These are phyloP conservation scores for Hyaloscypha finlandica DNA, from an alignment of 495 filamentous ascomycete species.

Conservation along the genomic window DNA sequence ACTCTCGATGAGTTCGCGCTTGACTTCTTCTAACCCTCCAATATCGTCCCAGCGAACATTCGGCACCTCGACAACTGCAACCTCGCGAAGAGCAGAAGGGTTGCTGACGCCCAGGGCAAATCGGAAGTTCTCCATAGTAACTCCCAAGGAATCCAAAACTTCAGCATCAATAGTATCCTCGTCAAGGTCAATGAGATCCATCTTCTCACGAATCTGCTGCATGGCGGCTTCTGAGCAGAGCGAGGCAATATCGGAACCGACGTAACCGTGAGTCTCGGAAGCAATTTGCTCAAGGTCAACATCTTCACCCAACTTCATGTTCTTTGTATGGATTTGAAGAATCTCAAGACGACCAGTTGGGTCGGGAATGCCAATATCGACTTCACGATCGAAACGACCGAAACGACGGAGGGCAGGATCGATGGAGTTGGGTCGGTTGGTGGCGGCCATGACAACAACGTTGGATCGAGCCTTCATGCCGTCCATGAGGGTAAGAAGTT, in stretches of 20 bases:
- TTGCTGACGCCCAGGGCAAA: conserved; percentile 97
- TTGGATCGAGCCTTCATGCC: conserved; percentile 99
- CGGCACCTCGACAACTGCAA: conserved; percentile 97
- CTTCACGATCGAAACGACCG: conserved; percentile 94
- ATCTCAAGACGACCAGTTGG: conserved; percentile 99
- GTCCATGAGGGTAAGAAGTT: conserved; percentile 97
- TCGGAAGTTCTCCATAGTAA: conserved; percentile 99
- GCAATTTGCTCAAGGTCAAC: conserved; percentile 97
- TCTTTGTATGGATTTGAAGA: conserved; percentile 98
- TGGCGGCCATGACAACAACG: conserved; percentile 98
- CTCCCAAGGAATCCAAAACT: conserved; percentile 95
- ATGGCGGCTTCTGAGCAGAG: conserved; percentile 99
- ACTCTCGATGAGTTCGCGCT: conserved; percentile 98
- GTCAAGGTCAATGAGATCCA: conserved; percentile 98
- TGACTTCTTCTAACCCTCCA: conserved; percentile 96
- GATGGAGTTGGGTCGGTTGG: conserved; percentile 96
- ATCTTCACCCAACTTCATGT: conserved; percentile 98
- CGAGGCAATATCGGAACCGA: conserved; percentile 98
- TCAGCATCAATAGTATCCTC: conserved; percentile 99
- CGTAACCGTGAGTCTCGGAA: conserved; percentile 97
- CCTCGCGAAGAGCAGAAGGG: conserved; percentile 97
- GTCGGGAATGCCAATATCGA: conserved; percentile 97
- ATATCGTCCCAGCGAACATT: conserved; percentile 99
- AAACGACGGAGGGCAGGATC: conserved; percentile 96
- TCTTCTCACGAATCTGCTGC: conserved; percentile 99